Evolutionary conservation across 352 stramenopile genomes (phyloP), one percentile per base, ranked within the genome.

Genomic region (Globisporangium paddicum): DNA sequence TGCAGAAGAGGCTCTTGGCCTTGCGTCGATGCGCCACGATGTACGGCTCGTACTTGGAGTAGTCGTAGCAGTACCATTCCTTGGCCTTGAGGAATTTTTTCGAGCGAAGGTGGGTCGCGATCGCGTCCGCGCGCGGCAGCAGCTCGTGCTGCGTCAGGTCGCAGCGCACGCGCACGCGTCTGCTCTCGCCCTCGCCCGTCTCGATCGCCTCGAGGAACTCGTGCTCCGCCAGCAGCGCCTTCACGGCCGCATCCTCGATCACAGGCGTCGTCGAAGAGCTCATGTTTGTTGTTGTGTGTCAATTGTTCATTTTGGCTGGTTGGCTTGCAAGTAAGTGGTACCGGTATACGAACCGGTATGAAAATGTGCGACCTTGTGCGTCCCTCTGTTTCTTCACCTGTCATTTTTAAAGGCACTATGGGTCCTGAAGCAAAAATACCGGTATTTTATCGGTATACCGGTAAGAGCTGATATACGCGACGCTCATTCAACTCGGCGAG

Each of bases 31-130:
- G 86, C 45, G 78, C 50, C 23, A 96, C 85, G 56, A 97, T 95
- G 63, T 94, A 92, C 57, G 89, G 89, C 68, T 93, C 86, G 75
- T 96, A 97, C 78, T 96, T 72, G 50, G 80, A 86, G 76, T 93
- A 96, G 69, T 96, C 87, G 68, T 89, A 75, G 67, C 74, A 93
- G 67, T 96, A 96, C 87, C 85, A 92, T 69, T 92, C 80, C 47
- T 82, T 82, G 6, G 82, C 78, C 61, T 96, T 93, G 28, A 72
- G 21, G 59, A 91, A 90, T 58, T 88, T 89, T 68, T 94, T 96
- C 41, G 77, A 87, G 52, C 76, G 66, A 25, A 93, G 52, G 60
- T 94, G 74, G 61, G 72, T 56, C 59, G 82, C 67, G 44, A 95
- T 87, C 16, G 74, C 63, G 38, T 89, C 75, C 11, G 69, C 71